Base-by-base conservation (phyloP, 306 rosid species). In the Vigna mungo region DNA sequence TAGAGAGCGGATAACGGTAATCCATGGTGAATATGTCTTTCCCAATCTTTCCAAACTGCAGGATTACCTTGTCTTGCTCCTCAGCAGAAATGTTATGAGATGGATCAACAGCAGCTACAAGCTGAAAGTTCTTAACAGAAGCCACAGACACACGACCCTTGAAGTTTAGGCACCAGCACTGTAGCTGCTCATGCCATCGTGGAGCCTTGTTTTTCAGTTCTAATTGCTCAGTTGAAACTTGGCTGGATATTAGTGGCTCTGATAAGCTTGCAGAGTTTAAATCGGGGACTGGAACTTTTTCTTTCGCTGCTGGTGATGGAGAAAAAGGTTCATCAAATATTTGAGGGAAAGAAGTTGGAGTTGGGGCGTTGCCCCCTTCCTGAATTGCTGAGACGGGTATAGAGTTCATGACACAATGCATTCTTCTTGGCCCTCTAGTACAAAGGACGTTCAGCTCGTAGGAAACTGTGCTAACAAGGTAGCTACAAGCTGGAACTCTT, bases 151-250 rank as follows among this genome's bases (percentile, higher is more conserved):
- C 97, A 6, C 97, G 91, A 20, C 97, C 96, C 53, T 85, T 87
- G 88, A 95, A 95, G 72, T 90, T 90, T 58, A 95, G 86, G 86
- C 97, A 92, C 97, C 97, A 95, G 78, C 95, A 90, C 32, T 89
- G 97, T 34, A 92, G 83, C 78, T 92, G 95, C 72, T 94, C 98
- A 58, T 94, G 97, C 97, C 97, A 94, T 82, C 96, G 78, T 36
- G 97, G 97, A 81, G 91, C 85, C 88, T 92, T 92, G 84, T 88
- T 90, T 81, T 92, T 90, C 44, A 92, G 89, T 65, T 72, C 79
- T 69, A 92, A 84, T 2, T 88, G 81, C 60, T 89, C 91, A 62
- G 60, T 81, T 4, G 83, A 68, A 44, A 72, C 85, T 27, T 64
- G 89, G 75, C 44, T 23, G 53, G 15, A 54, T n/a, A 25, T 36